Evolutionary conservation across 441 rosid genomes (phyloP), one percentile per base, ranked within the genome.

Genomic region (Euphorbia celastroides): DNA sequence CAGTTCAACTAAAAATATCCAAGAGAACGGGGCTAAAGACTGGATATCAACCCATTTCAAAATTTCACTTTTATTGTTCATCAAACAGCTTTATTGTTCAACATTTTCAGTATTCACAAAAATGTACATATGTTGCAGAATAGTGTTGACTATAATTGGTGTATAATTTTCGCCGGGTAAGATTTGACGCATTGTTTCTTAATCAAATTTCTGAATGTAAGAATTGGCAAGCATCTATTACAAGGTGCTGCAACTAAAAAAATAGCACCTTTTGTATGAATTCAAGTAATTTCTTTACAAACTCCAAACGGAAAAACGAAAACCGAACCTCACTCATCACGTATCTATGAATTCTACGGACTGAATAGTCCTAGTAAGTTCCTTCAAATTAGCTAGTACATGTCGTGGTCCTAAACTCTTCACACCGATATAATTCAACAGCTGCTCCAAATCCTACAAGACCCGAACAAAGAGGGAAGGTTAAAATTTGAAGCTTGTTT

Each of bases 331-430:
- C 44, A 2, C 44, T 44, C n/a, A n/a, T 85, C 88, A 89, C 32
- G 79, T 71, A 72, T 90, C 83, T 78, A 84, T 60, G 65, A 82
- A 93, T 51, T 84, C 89, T 71, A 85, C 86, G 66, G 97, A 88
- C 32, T 81, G 93, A 69, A 90, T 84, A 70, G 79, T 85, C 77
- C 92, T 71, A 2, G 80, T 74, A 67, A 93, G 95, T 82, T 89
- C 98, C 84, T 90, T 93, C 71, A 93, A 77, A 80, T 93, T 93
- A 68, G 92, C 97, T 74, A 93, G 68, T 57, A 93, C 83, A 19
- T 88, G 91, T n/a, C 96, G 88, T 11, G 97, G 96, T 70, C 98
- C 98, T 81, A 88, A 77, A 72, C 98, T 93, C 74, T 77, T 78
- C 28, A 77, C 75, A 50, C 97, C 95, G 14, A 88, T 82, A 80